phyloP scores from a whole-genome alignment of 2,329 filamentous ascomycete species.

The Periconia sp. region DNA sequence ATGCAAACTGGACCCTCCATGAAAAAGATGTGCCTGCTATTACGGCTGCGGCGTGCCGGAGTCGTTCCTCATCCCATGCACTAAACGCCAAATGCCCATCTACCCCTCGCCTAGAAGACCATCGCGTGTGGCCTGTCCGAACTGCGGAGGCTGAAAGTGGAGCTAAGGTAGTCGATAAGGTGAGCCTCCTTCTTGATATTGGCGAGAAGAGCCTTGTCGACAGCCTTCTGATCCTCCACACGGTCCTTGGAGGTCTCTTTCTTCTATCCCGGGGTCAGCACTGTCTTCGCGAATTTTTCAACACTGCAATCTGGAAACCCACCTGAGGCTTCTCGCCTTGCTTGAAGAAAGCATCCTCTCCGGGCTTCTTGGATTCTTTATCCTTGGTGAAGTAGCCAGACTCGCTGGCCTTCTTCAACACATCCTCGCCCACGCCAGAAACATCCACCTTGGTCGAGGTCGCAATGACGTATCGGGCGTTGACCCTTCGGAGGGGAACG shows the following conservation, averaged over 20 bases:
- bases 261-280: slow-evolving; percentile 65
- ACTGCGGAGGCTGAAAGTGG: slow-evolving; percentile 97
- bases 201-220: slow-evolving; percentile 94
- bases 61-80: slow-evolving; percentile 45
- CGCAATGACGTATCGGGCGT: slow-evolving; percentile 90
- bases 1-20: slow-evolving; percentile 44
- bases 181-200: slow-evolving; percentile 98
- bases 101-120: slow-evolving; percentile 74
- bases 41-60: slow-evolving; percentile 44
- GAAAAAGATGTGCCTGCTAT: slow-evolving; percentile 43
- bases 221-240: slow-evolving; percentile 95
- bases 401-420: slow-evolving; percentile 75
- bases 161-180: slow-evolving; percentile 89
- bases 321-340: slow-evolving; percentile 98
- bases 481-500: slow-evolving; percentile 91
- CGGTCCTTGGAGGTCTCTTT: slow-evolving; percentile 92
- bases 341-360: slow-evolving; percentile 99
- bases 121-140: slow-evolving; percentile 99
- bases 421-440: slow-evolving; percentile 72
- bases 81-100: slow-evolving; percentile 43
- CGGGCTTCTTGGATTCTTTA: slow-evolving; percentile 91
- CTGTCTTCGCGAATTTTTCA: background rate
- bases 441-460: slow-evolving; percentile 85
- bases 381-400: slow-evolving; percentile 96
- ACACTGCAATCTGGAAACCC: slow-evolving; percentile 43